These are phyloP conservation scores for Alternaria consortialis DNA, from an alignment of 2,329 filamentous ascomycete species.

Conservation along the genomic window DNA sequence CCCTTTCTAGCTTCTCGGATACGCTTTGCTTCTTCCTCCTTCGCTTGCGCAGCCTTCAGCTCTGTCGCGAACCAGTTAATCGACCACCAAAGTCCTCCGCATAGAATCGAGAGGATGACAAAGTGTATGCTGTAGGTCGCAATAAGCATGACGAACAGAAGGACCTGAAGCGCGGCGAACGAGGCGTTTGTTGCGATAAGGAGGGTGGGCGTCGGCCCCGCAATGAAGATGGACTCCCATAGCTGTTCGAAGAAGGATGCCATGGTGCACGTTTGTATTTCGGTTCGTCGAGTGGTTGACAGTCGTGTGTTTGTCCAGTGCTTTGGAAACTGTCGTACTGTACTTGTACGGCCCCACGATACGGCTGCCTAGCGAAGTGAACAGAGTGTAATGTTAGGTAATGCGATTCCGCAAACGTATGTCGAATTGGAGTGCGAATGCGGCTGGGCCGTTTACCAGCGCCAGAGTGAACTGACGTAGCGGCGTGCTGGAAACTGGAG, in stretches of 20 bases:
- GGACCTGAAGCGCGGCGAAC: slow-evolving; percentile 83
- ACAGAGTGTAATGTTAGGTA: slow-evolving; percentile 15
- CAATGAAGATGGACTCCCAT: slow-evolving; percentile 92
- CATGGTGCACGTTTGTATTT: slow-evolving; percentile 35
- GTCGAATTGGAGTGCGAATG: slow-evolving; percentile 10
- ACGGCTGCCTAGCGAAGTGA: slow-evolving; percentile 35
- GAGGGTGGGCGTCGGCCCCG: slow-evolving; percentile 87
- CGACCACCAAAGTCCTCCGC: slow-evolving; percentile 84
- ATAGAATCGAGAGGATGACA: slow-evolving; percentile 79
- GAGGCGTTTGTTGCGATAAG: slow-evolving; percentile 88
- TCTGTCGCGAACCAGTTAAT: slow-evolving; percentile 96
- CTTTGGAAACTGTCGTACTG: slow-evolving; percentile 21
- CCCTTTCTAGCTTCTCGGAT: slow-evolving; percentile 53
- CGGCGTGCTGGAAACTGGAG: slow-evolving; percentile 17
- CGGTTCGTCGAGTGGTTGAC: background rate
- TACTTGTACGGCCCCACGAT: slow-evolving; percentile 23
- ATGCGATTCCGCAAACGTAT: slow-evolving; percentile 20
- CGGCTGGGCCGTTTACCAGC: slow-evolving; percentile 24
- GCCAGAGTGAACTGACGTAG: slow-evolving; percentile 24
- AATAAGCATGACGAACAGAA: slow-evolving; percentile 78
- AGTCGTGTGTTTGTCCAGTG: background rate
- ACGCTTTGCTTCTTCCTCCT: slow-evolving; percentile 61
- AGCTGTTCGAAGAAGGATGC: slow-evolving; percentile 73
- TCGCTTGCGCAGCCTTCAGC: slow-evolving; percentile 58
- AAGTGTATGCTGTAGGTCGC: slow-evolving; percentile 92